Evolutionary conservation across 2,329 filamentous ascomycete genomes (phyloP).

Genomic region (Septoria petroselini): DNA sequence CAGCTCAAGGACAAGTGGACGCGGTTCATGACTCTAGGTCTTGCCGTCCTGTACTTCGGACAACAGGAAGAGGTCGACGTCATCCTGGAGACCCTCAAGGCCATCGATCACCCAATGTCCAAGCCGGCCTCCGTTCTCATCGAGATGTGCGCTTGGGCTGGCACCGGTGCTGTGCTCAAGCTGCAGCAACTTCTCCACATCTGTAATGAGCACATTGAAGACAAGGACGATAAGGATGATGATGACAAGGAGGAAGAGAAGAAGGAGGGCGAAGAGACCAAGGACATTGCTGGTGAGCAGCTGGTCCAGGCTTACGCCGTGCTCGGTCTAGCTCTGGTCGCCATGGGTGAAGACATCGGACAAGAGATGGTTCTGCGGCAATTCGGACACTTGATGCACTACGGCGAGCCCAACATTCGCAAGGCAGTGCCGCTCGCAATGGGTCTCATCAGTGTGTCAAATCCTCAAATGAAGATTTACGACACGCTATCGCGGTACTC

Average conservation of each 20-base stretch:
- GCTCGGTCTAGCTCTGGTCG: constrained; percentile 85
- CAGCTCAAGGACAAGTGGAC: constrained; percentile 98
- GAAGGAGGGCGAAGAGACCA: constrained; percentile 71
- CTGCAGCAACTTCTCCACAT: constrained; percentile 95
- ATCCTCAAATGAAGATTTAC: constrained; percentile 99
- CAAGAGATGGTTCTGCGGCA: constrained; percentile 98
- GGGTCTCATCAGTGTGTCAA: constrained; percentile 94
- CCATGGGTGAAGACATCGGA: constrained; percentile 97
- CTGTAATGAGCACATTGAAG: constrained; percentile 96
- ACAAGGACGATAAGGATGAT: constrained; percentile 62
- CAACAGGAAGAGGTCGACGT: constrained; percentile 99
- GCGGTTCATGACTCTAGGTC: constrained; percentile 88
- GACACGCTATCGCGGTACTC: constrained; percentile 96
- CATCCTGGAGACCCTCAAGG: constrained; percentile 92
- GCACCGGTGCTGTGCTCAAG: constrained; percentile 94
- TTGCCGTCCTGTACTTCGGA: constrained; percentile 92
- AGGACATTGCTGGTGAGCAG: constrained; percentile 68
- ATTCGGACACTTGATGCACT: constrained; percentile 98
- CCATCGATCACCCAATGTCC: constrained; percentile 93
- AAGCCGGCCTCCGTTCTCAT: constrained; percentile 92
- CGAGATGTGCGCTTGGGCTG: constrained; percentile 96
- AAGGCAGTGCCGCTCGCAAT: constrained; percentile 94
- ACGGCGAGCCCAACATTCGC: constrained; percentile 94
- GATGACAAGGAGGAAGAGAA: constrained; percentile 66
- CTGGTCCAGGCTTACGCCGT: constrained; percentile 95